A percentile compares a stretch with the other conserved stretches of the same genome.
Evolutionary conservation across 177 flowering plant species (phyloP).

Genomic region (Vitis hybrid): DNA sequence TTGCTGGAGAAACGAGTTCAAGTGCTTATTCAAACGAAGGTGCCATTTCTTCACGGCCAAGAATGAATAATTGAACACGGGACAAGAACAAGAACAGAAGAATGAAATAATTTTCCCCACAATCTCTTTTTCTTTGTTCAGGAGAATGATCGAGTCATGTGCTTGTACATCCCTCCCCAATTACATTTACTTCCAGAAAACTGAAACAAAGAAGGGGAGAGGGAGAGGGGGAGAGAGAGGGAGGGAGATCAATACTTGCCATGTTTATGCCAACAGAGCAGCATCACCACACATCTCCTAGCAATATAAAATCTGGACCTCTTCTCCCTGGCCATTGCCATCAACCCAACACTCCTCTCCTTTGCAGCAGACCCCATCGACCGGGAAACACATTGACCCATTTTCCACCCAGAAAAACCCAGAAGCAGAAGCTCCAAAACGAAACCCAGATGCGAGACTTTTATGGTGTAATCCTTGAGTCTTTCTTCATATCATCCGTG

Average conservation of each 20-base stretch:
- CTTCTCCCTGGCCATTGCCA: slow-evolving; percentile 38
- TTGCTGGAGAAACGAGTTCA: too few species aligned
- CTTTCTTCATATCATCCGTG: not conserved
- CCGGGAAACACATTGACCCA: slow-evolving; percentile 22
- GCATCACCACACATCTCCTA: slow-evolving; percentile 51
- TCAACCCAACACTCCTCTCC: slow-evolving; percentile 14
- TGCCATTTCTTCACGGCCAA: too few species aligned
- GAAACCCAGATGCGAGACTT: too few species aligned
- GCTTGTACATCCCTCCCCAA: too few species aligned
- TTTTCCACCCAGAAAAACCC: not conserved
- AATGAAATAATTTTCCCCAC: too few species aligned
- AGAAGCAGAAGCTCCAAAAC: not conserved
- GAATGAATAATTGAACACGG: too few species aligned
- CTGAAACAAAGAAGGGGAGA: not conserved
- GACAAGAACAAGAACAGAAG: too few species aligned
- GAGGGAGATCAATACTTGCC: slow-evolving; percentile 22
- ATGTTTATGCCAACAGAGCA: slow-evolving; percentile 56
- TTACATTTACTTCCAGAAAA: not conserved
- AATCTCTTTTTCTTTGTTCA: too few species aligned
- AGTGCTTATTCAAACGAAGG: too few species aligned
- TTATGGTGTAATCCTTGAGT: not conserved
- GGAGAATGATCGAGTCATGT: too few species aligned
- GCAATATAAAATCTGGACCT: slow-evolving; percentile 50
- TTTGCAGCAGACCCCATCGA: not conserved
- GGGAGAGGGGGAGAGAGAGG: too few species aligned